Base-by-base conservation (phyloP, 371 early-diverging fungal genomes). In the Coemansia sp. region DNA sequence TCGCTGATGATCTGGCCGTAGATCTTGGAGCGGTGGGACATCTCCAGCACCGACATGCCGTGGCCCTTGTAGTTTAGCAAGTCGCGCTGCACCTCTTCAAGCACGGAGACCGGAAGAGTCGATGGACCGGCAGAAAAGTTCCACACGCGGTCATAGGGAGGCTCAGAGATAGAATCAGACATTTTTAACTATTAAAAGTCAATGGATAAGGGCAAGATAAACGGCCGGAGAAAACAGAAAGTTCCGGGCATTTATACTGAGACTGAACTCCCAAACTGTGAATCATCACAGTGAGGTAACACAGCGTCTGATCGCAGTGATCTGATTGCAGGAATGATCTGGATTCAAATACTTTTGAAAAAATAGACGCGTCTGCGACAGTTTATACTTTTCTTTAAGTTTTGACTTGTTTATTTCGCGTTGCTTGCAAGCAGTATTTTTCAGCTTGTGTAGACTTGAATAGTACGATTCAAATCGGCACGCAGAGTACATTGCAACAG, bases 41-140 rank as follows among this genome's bases (percentile, higher is more conserved):
- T 82, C 73, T 96, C 97, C 89, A 98, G 88, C 63, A 98, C 87
- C 0, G 94, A 94, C 87, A 93, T 85, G 56, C 96, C 96, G 0
- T 90, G 87, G 62, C 86, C 88, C 67, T 86, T 80, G 77, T 88
- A 94, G 84, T 93, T 83, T 48, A 94, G 78, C 50, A 98, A 82
- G 65, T 94, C 95, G 25, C 72, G 62, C 77, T 94, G 90, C 5
- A 93, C 95, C 57, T 86, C 82, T 63, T 87, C 81, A n/a, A 97
- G 85, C 6, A 98, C 97, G 11, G 84, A 58, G 26, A 80, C 68
- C 23, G 96, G 95, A 60, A 98, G 89, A 62, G 90, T 87, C 48
- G 94, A 94, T 4, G 97, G 97, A 12, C 97, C 96, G 12, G 96
- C 95, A 37, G 93, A 92, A 85, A 93, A 97, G 86, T 95, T 82